Conservation (phyloP, 495 filamentous ascomycete species). For the Trichoderma orchidacearum region DNA sequence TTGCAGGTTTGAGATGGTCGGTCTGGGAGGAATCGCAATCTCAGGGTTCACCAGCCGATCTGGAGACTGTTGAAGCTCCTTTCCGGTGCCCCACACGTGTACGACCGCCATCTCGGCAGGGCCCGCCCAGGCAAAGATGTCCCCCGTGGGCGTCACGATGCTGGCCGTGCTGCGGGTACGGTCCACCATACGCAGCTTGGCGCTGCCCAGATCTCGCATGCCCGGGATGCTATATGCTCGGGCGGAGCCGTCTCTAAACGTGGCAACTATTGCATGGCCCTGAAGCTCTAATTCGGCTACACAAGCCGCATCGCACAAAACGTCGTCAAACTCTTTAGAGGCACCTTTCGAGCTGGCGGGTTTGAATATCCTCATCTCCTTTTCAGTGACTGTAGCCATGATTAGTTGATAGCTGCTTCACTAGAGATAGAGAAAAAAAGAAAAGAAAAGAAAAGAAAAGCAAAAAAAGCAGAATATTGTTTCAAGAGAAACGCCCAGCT, state of each 20-base stretch:
- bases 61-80: constrained; percentile 35
- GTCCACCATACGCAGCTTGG: constrained; percentile 53
- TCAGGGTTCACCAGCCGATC: constrained; percentile 71
- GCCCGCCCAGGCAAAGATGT: constrained; percentile 77
- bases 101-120: constrained; percentile 72
- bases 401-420: constrained; percentile 3
- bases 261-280: constrained; percentile 64
- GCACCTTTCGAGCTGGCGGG: constrained; percentile 77
- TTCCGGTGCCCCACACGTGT: constrained; percentile 66
- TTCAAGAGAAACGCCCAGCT: background rate
- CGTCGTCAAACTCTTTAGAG: constrained; percentile 73
- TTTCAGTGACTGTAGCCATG: constrained; percentile 43
- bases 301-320: constrained; percentile 61
- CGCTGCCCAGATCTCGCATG: constrained; percentile 70
- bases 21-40: constrained; percentile 58
- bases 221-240: constrained; percentile 75
- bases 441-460: background rate
- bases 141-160: constrained; percentile 59
- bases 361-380: constrained; percentile 70
- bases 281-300: constrained; percentile 59
- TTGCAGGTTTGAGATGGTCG: constrained; percentile 90
- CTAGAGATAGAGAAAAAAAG: background rate
- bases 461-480: background rate
- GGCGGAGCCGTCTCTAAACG: constrained; percentile 68
- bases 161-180: constrained; percentile 52